These are phyloP conservation scores for Trichophyton benhamiae DNA, from an alignment of 2,329 filamentous ascomycete species.

Conservation along the genomic window DNA sequence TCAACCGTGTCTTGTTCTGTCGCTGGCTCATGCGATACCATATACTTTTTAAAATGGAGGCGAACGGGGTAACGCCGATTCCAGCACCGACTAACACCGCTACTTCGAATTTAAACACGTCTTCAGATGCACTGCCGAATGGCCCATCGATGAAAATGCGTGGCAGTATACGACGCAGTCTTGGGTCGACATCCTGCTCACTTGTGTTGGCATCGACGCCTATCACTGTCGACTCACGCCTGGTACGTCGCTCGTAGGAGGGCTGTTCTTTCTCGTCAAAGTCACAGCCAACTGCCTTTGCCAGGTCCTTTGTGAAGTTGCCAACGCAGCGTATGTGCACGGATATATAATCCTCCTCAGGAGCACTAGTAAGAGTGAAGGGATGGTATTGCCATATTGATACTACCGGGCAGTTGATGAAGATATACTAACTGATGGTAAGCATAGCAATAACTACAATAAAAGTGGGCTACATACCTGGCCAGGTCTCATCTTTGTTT, in stretches of 20 bases:
- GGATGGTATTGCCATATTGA: conserved; percentile 84
- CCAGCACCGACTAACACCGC: conserved; percentile 40
- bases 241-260: conserved; percentile 15
- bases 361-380: conserved; percentile 74
- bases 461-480: conserved; percentile 34
- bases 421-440: conserved; percentile 52
- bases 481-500: conserved; percentile 67
- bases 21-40: conserved; percentile 91
- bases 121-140: conserved; percentile 74
- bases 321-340: conserved; percentile 75
- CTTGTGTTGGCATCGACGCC: conserved; percentile 49
- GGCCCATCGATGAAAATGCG: conserved; percentile 74
- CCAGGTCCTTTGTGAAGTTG: conserved; percentile 63
- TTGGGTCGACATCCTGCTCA: conserved; percentile 49
- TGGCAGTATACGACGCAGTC: conserved; percentile 60
- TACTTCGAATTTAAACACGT: conserved; percentile 56
- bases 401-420: conserved; percentile 74
- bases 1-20: conserved; percentile 61
- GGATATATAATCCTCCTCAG: conserved; percentile 82
- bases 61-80: conserved; percentile 42
- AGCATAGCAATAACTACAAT: background rate
- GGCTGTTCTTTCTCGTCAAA: conserved; percentile 36
- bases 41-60: conserved; percentile 59
- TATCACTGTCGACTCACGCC: conserved; percentile 51
- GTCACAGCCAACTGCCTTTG: conserved; percentile 62